Percentiles rank a stretch among this genome's conserved stretches.
These are phyloP conservation scores for Phaeosphaeria sp. DNA, from an alignment of 2,329 filamentous ascomycete species.

Conservation along the genomic window DNA sequence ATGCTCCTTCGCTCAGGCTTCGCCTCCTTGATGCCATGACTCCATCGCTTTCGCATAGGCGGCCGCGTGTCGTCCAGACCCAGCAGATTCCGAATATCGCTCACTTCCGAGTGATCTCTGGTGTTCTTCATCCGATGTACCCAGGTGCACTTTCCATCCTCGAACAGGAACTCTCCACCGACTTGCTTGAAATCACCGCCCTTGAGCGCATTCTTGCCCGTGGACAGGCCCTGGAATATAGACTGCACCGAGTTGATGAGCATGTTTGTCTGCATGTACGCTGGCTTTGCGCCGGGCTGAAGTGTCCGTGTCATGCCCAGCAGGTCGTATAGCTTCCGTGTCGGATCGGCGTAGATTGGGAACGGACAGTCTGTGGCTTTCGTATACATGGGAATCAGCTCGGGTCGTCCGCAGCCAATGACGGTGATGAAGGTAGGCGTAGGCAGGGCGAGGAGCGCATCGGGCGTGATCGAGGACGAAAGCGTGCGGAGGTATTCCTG, in stretches of 20 bases:
- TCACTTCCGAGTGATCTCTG: conserved; percentile 76
- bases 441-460: conserved; percentile 56
- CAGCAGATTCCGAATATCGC: conserved; percentile 68
- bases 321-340: conserved; percentile 67
- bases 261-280: conserved; percentile 67
- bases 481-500: conserved; percentile 75
- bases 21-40: conserved; percentile 37
- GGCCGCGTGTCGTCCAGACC: conserved; percentile 50
- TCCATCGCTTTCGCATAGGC: conserved; percentile 43
- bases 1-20: conserved; percentile 31
- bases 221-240: conserved; percentile 67
- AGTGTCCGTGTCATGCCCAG: conserved; percentile 74
- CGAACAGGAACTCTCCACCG: conserved; percentile 81
- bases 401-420: conserved; percentile 74
- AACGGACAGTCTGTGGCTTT: conserved; percentile 70
- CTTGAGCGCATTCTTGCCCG: conserved; percentile 66
- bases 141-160: conserved; percentile 75
- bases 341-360: conserved; percentile 80
- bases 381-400: conserved; percentile 72
- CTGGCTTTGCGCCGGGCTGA: conserved; percentile 66
- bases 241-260: conserved; percentile 57
- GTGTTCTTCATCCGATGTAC: conserved; percentile 83
- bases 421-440: conserved; percentile 69
- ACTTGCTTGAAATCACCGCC: conserved; percentile 73
- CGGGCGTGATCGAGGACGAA: conserved; percentile 61